These are phyloP conservation scores for Xylaria grammica DNA, from an alignment of 495 filamentous ascomycete species.

Conservation along the genomic window DNA sequence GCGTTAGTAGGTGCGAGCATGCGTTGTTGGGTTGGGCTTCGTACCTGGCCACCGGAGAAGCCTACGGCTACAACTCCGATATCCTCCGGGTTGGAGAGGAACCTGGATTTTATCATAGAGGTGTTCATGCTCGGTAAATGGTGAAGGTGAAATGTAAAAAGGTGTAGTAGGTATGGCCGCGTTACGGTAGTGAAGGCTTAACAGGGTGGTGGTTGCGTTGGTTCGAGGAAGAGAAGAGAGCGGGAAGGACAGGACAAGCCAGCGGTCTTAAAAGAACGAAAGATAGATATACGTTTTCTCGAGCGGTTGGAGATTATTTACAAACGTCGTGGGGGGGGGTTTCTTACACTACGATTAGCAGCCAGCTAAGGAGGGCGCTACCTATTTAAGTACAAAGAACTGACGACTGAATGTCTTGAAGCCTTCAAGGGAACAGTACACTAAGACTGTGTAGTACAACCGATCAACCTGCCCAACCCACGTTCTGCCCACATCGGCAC, in stretches of 20 bases:
- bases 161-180: not conserved
- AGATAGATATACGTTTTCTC: not conserved
- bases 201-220: not conserved
- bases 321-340: slow-evolving; percentile 16
- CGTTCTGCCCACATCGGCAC: not conserved
- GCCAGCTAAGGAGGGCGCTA: not conserved
- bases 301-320: not conserved
- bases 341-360: not conserved
- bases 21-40: slow-evolving; percentile 25
- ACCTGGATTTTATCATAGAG: slow-evolving; percentile 77
- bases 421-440: not conserved
- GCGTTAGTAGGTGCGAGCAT: slow-evolving; percentile 19
- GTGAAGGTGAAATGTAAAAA: not conserved
- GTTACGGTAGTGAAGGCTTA: not conserved
- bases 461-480: slow-evolving; percentile 12
- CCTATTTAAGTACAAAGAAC: slow-evolving; percentile 16
- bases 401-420: slow-evolving; percentile 21
- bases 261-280: not conserved
- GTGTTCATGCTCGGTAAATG: slow-evolving; percentile 50
- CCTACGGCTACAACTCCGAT: slow-evolving; percentile 94
- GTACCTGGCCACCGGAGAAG: slow-evolving; percentile 95
- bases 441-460: not conserved
- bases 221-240: not conserved
- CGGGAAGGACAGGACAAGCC: not conserved
- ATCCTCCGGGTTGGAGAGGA: slow-evolving; percentile 76